phyloP scores from a whole-genome alignment of 2,329 filamentous ascomycete genomes.

The Aureobasidium sp. region DNA sequence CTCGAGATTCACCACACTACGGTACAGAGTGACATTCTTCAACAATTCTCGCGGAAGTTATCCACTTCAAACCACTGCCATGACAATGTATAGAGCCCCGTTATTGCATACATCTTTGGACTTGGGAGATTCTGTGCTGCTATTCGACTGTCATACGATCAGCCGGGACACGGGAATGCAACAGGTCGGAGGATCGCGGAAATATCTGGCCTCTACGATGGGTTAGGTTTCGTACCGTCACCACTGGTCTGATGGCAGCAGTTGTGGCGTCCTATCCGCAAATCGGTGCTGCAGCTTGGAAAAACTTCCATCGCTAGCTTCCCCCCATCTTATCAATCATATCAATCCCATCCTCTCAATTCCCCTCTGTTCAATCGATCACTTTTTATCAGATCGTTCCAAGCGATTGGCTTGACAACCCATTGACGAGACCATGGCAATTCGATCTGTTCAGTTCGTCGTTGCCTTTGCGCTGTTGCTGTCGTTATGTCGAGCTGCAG shows the following conservation, averaged over 20 bases:
- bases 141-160: neutral
- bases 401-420: neutral
- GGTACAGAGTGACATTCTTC: neutral
- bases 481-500: conserved; percentile 24
- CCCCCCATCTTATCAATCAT: conserved; percentile 22
- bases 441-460: conserved; percentile 39
- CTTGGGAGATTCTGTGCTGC: no score
- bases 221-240: neutral
- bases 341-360: conserved; percentile 8
- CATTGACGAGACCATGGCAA: conserved; percentile 31
- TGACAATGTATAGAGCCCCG: no score
- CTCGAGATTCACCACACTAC: neutral
- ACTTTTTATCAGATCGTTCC: conserved; percentile 10
- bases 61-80: no score
- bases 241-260: neutral
- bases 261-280: conserved; percentile 3
- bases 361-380: neutral
- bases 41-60: neutral
- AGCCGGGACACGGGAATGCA: neutral
- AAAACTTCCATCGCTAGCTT: conserved; percentile 1
- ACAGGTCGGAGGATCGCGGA: neutral
- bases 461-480: conserved; percentile 29
- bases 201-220: neutral
- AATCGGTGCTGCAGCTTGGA: neutral
- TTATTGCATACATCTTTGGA: no score